A percentile compares a stretch with the other conserved stretches of the same genome.
Conservation (phyloP, 1,139 yeast species). For the Candida sanyaensis region DNA sequence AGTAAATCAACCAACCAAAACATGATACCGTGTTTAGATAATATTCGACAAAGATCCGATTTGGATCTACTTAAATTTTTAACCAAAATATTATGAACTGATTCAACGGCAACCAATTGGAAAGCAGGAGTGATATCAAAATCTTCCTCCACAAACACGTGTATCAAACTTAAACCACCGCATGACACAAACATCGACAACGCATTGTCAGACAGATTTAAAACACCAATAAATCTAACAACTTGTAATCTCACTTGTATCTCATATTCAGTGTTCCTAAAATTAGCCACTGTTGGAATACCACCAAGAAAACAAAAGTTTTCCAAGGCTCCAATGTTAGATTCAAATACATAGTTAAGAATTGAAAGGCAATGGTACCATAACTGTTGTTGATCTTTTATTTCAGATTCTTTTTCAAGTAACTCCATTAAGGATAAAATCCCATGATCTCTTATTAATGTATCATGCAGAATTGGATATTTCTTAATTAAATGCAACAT, state of each 20-base stretch:
- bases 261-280: slow-evolving; percentile 39
- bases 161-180: slow-evolving; percentile 55
- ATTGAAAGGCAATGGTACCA: slow-evolving; percentile 46
- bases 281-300: slow-evolving; percentile 50
- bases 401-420: slow-evolving; percentile 40
- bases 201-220: slow-evolving; percentile 39
- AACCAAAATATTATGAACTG: slow-evolving; percentile 45
- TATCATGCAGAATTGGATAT: slow-evolving; percentile 43
- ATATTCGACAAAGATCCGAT: slow-evolving; percentile 56
- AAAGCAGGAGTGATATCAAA: slow-evolving; percentile 46
- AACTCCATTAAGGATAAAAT: slow-evolving; percentile 50
- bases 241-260: slow-evolving; percentile 44
- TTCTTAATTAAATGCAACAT: slow-evolving; percentile 44
- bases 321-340: slow-evolving; percentile 41
- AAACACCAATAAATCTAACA: slow-evolving; percentile 42
- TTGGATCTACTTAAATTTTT: slow-evolving; percentile 48
- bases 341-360: slow-evolving; percentile 40
- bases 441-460: slow-evolving; percentile 51
- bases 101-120: slow-evolving; percentile 48
- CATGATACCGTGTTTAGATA: slow-evolving; percentile 50
- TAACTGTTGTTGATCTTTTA: slow-evolving; percentile 32
- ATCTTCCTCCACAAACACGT: slow-evolving; percentile 58
- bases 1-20: slow-evolving; percentile 52
- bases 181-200: slow-evolving; percentile 54
- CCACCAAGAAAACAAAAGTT: slow-evolving; percentile 61